Base-by-base conservation (phyloP, 371 early-diverging fungal species). In the Lichtheimia ramosa region DNA sequence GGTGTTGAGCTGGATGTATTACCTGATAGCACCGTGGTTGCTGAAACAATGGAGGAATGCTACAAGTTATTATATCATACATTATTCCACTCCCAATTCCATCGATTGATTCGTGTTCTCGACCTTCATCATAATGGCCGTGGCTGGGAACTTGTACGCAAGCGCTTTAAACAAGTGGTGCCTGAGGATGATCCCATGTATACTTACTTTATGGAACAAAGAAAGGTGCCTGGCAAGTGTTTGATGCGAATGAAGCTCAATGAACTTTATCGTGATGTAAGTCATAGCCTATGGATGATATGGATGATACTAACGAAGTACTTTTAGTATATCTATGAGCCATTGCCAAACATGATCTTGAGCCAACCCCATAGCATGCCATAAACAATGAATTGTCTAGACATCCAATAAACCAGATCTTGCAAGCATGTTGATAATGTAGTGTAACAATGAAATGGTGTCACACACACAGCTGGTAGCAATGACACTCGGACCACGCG, bases 211-310 rank as follows among this genome's bases (percentile, higher is more conserved):
- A 62, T 83, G 64, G 69, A 65, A 52, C 60, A 67, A 28, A 59
- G 52, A 14, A 62, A 60, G 24, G 74, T 84, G 16, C 76, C 84
- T 27, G 75, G 79, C 55, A 90, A 90, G 61, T 83, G 83, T 64
- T 73, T 90, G 51, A 67, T 90, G 21, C 66, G 75, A n/a, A 90
- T 90, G 90, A 90, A 90, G 74, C 69, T 85, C 25, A 84, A 84
- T 28, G 86, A 85, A 16, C 79, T 88, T 7, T 88, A 87, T 59
- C 79, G 86, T 49, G 86, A 88, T 73, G 83, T 82, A 75, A 80
- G 79, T 76, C 5, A n/a, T 40, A 25, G 24, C n/a, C 15, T 40
- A 13, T 1, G 25, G n/a, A 8, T 16, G 16, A 15, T 20, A 20
- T 25, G 7, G 21, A 5, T 4, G 43, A 4, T 15, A 27, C 20